phyloP scores from a whole-genome alignment of 352 stramenopile genomes.

The Phytophthora kernoviae region DNA sequence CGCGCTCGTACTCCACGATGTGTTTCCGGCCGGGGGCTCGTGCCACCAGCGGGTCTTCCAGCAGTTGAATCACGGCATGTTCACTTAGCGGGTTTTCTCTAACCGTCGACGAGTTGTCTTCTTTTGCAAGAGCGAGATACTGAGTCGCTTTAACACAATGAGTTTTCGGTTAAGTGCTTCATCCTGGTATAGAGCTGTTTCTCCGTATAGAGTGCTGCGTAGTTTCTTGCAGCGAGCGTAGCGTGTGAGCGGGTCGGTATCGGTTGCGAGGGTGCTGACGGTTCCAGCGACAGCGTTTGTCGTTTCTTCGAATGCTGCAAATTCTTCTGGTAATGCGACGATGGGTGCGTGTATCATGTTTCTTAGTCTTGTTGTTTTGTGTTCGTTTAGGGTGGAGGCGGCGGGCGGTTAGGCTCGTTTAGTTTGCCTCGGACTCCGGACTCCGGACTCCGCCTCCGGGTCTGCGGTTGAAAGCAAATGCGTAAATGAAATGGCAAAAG shows the following conservation, averaged over 20 bases:
- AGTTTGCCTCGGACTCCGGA: no score
- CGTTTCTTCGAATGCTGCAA: constrained; percentile 2
- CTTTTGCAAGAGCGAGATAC: constrained; percentile 41
- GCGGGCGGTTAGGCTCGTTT: constrained; percentile 2
- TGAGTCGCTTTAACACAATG: constrained; percentile 65
- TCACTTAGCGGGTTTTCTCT: constrained; percentile 55
- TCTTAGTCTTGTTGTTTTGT: not conserved
- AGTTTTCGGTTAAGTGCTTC: constrained; percentile 31
- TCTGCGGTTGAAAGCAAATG: not conserved
- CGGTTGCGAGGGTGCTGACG: constrained; percentile 10
- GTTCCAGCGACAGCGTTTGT: constrained; percentile 5
- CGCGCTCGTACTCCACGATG: constrained; percentile 45
- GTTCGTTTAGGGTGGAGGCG: not conserved
- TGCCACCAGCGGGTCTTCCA: constrained; percentile 27
- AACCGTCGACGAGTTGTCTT: constrained; percentile 19
- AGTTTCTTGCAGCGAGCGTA: constrained; percentile 45
- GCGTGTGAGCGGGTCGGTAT: constrained; percentile 26
- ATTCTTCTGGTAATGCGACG: constrained; percentile 7
- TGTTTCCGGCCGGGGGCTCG: constrained; percentile 36
- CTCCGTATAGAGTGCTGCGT: constrained; percentile 55
- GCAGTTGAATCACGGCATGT: constrained; percentile 48
- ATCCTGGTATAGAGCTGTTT: constrained; percentile 59
- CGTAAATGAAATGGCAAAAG: not conserved
- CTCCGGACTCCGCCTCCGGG: constrained; percentile 24
- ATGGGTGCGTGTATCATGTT: constrained; percentile 28